A percentile compares a stretch with the other conserved stretches of the same genome.
These are phyloP conservation scores for Albugo laibachii DNA, from an alignment of 352 stramenopile genomes.

Conservation along the genomic window DNA sequence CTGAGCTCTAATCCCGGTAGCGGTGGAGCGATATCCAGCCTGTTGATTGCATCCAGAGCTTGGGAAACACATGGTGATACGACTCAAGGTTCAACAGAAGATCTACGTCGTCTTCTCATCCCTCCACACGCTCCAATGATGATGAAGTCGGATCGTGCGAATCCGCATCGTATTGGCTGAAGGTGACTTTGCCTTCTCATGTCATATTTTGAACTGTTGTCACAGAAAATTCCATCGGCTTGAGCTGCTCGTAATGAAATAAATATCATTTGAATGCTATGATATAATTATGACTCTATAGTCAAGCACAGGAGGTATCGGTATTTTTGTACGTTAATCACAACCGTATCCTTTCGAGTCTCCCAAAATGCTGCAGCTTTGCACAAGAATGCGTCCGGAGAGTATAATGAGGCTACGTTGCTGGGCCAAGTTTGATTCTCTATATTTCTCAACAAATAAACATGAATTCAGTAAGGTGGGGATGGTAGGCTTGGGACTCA, in stretches of 20 bases:
- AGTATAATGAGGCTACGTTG: too few relatives aligned
- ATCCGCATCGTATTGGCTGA: slow-evolving; percentile 64
- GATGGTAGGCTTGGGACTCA: slow-evolving; percentile 92
- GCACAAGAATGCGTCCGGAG: too few relatives aligned
- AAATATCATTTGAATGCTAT: too few relatives aligned
- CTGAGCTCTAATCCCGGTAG: slow-evolving; percentile 70
- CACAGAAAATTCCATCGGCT: too few relatives aligned
- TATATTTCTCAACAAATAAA: too few relatives aligned
- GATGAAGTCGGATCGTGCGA: slow-evolving; percentile 60
- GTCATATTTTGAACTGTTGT: too few relatives aligned
- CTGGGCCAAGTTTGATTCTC: too few relatives aligned
- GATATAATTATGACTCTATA: too few relatives aligned
- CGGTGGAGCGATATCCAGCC: slow-evolving; percentile 55
- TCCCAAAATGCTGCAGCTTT: not conserved
- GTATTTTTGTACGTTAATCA: not conserved
- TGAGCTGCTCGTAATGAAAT: too few relatives aligned
- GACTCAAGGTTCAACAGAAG: slow-evolving; percentile 56
- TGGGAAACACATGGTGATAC: slow-evolving; percentile 73
- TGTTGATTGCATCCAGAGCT: slow-evolving; percentile 54
- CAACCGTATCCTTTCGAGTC: not conserved
- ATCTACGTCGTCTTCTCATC: slow-evolving; percentile 53
- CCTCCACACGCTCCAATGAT: slow-evolving; percentile 47
- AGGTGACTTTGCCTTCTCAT: too few relatives aligned
- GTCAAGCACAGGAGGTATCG: too few relatives aligned
- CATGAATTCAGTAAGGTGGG: slow-evolving; percentile 72